phyloP scores from a whole-genome alignment of 2,329 filamentous ascomycete species.

The Fusarium pininemorale region DNA sequence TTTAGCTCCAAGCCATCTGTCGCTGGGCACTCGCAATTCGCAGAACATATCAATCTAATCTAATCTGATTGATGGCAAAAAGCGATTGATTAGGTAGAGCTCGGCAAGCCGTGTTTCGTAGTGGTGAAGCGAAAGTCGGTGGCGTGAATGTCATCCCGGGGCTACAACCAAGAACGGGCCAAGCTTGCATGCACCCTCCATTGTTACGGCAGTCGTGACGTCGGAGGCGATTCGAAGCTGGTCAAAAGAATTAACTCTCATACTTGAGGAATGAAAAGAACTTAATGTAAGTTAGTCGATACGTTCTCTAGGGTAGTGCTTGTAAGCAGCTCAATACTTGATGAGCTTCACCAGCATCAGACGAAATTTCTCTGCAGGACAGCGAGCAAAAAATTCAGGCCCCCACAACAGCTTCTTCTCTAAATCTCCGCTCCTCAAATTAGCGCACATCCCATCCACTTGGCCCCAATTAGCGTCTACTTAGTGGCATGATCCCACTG shows the following conservation, averaged over 20 bases:
- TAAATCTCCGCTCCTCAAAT: constrained; percentile 7
- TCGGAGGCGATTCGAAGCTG: not conserved
- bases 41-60: constrained; percentile 10
- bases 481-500: constrained; percentile 11
- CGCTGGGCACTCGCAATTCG: not conserved
- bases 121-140: not conserved
- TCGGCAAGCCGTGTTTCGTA: not conserved
- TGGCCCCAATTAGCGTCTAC: not conserved
- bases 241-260: too few relatives aligned
- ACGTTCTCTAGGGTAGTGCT: not conserved
- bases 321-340: not conserved
- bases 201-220: not conserved
- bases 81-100: not conserved
- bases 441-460: constrained; percentile 1
- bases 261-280: not conserved
- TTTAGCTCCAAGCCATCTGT: not conserved
- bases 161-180: not conserved
- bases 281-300: accelerated
- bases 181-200: not conserved
- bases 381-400: not conserved
- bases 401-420: not conserved
- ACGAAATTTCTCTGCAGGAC: not conserved
- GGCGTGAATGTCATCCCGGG: not conserved
- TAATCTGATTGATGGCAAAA: constrained; percentile 13
- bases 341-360: not conserved